Conservation (phyloP, 2,329 filamentous ascomycete genomes). For the Diaporthe aspalathi region DNA sequence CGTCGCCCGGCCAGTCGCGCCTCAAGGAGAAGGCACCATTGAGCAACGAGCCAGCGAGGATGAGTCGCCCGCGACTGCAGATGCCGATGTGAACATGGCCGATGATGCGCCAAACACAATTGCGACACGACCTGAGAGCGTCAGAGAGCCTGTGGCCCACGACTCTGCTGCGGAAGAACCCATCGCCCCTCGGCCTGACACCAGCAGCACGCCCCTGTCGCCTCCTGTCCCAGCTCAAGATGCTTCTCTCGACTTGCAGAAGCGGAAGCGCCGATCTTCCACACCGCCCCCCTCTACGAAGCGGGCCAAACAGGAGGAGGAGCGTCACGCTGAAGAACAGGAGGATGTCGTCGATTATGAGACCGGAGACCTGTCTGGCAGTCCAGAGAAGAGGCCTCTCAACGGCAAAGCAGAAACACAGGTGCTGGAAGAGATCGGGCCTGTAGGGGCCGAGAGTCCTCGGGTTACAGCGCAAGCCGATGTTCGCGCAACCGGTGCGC, state of each 20-base stretch:
- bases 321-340: conserved; percentile 38
- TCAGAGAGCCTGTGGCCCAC: conserved; percentile 9
- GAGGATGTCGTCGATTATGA: conserved; percentile 50
- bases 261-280: conserved; percentile 74
- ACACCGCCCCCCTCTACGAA: conserved; percentile 69
- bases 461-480: not conserved
- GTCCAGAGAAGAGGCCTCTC: conserved; percentile 28
- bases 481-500: not conserved
- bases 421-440: not conserved
- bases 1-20: conserved; percentile 31
- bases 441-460: not conserved
- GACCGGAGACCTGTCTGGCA: conserved; percentile 31
- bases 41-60: conserved; percentile 28
- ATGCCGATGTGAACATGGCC: conserved; percentile 21
- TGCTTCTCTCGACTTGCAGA: conserved; percentile 53
- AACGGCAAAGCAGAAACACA: conserved; percentile 19
- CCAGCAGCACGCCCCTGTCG: conserved; percentile 23
- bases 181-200: conserved; percentile 1
- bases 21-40: conserved; percentile 42
- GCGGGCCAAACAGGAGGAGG: conserved; percentile 58
- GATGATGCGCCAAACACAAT: conserved; percentile 15
- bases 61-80: conserved; percentile 13
- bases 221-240: conserved; percentile 47
- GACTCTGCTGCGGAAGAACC: conserved; percentile 43
- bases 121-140: not conserved